Percentiles rank a stretch among this genome's conserved stretches.
These are phyloP conservation scores for Pleurotus platypus DNA, from an alignment of 768 basidiomycete species.

Conservation along the genomic window DNA sequence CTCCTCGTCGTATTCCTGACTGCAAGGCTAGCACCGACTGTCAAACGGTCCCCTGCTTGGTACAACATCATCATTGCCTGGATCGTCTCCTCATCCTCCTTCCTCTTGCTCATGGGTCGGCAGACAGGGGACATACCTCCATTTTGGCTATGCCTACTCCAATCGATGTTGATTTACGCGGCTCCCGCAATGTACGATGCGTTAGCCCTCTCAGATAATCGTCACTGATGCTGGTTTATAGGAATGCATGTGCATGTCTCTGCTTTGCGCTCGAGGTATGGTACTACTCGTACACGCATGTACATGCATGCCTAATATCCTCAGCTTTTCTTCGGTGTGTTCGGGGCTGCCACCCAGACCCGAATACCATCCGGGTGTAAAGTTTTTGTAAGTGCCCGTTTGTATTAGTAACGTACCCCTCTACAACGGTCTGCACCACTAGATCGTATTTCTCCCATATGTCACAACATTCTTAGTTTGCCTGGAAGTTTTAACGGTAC, in stretches of 20 bases:
- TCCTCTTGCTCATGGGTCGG: conserved; percentile 17
- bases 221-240: neutral
- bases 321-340: conserved; percentile 5
- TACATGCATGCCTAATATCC: conserved; percentile 1
- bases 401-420: neutral
- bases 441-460: conserved; percentile 9
- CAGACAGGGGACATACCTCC: conserved; percentile 18
- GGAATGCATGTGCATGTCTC: conserved; percentile 10
- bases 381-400: neutral
- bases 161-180: conserved; percentile 22
- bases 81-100: conserved; percentile 19
- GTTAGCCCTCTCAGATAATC: neutral
- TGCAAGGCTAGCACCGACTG: conserved; percentile 10
- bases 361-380: conserved; percentile 7
- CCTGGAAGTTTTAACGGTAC: conserved; percentile 9
- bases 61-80: conserved; percentile 18
- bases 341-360: neutral
- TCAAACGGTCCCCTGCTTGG: conserved; percentile 16
- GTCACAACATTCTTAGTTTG: conserved; percentile 5
- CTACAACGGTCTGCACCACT: neutral
- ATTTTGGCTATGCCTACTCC: conserved; percentile 19
- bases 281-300: neutral
- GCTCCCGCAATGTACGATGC: conserved; percentile 16
- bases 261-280: conserved; percentile 14
- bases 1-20: neutral